A percentile compares a stretch with the other conserved stretches of the same genome.
Conservation (phyloP, 805 yeast species). For the Saccharomycopsis vini region DNA sequence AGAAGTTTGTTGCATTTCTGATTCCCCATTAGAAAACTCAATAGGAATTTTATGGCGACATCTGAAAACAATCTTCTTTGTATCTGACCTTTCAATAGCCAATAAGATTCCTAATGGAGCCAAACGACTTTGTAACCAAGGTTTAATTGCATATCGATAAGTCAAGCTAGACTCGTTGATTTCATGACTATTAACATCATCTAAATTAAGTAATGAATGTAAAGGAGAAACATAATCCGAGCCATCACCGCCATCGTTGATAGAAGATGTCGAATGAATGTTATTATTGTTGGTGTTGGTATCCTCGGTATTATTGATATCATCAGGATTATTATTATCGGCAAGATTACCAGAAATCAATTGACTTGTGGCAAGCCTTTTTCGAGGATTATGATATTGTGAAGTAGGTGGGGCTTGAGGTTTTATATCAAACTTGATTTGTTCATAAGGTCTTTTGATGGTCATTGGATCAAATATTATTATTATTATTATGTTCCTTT, state of each 20-base stretch:
- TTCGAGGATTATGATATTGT: neutral
- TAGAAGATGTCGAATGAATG: neutral
- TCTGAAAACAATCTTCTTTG: conserved; percentile 26
- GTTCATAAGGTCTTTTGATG: conserved; percentile 8
- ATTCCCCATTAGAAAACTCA: too few species aligned
- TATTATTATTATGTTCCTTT: too few species aligned
- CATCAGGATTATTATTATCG: neutral
- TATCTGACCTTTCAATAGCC: conserved; percentile 27
- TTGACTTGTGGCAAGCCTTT: neutral
- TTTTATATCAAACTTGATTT: conserved; percentile 10
- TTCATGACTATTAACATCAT: conserved; percentile 13
- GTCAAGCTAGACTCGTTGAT: conserved; percentile 4
- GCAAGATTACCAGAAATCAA: neutral
- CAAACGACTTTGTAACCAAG: conserved; percentile 15
- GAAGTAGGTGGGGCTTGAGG: too few species aligned
- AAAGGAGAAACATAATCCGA: conserved; percentile 3
- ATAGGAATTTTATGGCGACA: conserved; percentile 18
- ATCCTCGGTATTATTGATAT: too few species aligned
- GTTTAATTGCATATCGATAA: conserved; percentile 12
- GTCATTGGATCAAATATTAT: too few species aligned
- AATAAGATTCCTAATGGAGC: conserved; percentile 16
- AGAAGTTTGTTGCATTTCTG: too few species aligned
- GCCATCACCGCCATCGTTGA: neutral
- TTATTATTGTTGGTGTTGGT: neutral
- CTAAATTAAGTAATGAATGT: conserved; percentile 13